A percentile compares a stretch with the other conserved stretches of the same genome.
These are phyloP conservation scores for Plasmodium chabaudi DNA, from an alignment of 169 alveolate species.

Conservation along the genomic window DNA sequence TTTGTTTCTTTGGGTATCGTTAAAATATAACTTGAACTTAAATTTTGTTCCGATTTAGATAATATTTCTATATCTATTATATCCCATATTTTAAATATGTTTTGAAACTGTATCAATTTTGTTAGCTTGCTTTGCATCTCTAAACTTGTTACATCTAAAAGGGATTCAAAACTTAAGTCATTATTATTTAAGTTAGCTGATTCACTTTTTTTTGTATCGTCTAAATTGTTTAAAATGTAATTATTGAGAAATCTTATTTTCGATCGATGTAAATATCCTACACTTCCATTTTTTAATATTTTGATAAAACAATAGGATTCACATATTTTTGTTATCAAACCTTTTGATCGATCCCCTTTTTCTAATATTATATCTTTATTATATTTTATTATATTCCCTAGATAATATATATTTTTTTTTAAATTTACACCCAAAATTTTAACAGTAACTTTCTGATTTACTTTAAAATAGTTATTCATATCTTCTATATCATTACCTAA, in stretches of 20 bases:
- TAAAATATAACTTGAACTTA: conserved; percentile 36
- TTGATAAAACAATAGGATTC: conserved; percentile 51
- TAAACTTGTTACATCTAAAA: not conserved
- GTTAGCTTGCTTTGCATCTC: not conserved
- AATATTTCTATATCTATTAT: conserved; percentile 55
- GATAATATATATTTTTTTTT: conserved; percentile 28
- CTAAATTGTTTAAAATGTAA: not conserved
- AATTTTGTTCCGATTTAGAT: conserved; percentile 4
- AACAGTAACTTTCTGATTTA: conserved; percentile 26
- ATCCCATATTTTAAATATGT: conserved; percentile 65
- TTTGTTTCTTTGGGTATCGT: conserved; percentile 41
- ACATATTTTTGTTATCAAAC: conserved; percentile 55
- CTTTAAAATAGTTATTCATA: conserved; percentile 28
- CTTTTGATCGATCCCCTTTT: conserved; percentile 46
- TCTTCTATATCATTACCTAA: conserved; percentile 54
- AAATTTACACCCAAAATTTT: conserved; percentile 37
- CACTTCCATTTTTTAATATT: conserved; percentile 56
- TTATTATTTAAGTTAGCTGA: not conserved
- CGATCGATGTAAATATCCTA: conserved; percentile 50
- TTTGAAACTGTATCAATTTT: conserved; percentile 1
- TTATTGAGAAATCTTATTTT: not conserved
- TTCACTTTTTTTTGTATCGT: not conserved
- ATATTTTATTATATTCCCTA: conserved; percentile 43
- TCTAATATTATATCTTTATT: conserved; percentile 34
- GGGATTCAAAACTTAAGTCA: not conserved